A percentile compares a stretch with the other conserved stretches of the same genome.
phyloP scores from a whole-genome alignment of 2,329 filamentous ascomycete species.

The Epicoccum sorghinum region DNA sequence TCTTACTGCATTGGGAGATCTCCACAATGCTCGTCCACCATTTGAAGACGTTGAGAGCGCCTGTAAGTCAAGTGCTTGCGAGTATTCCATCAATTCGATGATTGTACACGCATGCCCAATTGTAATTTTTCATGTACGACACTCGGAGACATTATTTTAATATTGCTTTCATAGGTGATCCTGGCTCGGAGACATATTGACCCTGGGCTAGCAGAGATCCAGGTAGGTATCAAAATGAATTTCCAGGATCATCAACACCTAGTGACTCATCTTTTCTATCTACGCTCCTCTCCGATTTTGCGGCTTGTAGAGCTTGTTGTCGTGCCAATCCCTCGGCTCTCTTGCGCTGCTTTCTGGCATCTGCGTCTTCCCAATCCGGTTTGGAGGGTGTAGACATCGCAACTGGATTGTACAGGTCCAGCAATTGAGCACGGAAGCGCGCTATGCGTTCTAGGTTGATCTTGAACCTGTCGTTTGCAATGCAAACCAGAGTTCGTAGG shows the following conservation, averaged over 20 bases:
- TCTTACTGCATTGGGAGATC: conserved; percentile 6
- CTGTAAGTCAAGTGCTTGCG: background rate
- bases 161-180: background rate
- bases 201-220: background rate
- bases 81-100: too few relatives aligned
- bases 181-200: conserved; percentile 7
- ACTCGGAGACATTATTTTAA: too few relatives aligned
- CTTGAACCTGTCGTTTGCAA: conserved; percentile 76
- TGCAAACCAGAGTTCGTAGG: conserved; percentile 67
- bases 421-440: conserved; percentile 64
- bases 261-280: background rate
- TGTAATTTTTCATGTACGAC: too few relatives aligned
- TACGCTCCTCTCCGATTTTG: background rate
- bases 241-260: conserved; percentile 2
- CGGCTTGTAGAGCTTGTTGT: conserved; percentile 48
- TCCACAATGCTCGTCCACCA: background rate
- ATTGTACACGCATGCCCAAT: too few relatives aligned
- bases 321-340: conserved; percentile 56
- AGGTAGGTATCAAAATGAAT: background rate
- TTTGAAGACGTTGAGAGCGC: background rate
- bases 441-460: conserved; percentile 72
- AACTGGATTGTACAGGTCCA: conserved; percentile 28
- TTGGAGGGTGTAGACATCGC: conserved; percentile 9
- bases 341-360: conserved; percentile 48
- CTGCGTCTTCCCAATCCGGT: conserved; percentile 51